Percentiles rank a stretch among this genome's conserved stretches.
Evolutionary conservation across 176 grass and related monocot species (phyloP).

Genomic region (Themeda triandra): DNA sequence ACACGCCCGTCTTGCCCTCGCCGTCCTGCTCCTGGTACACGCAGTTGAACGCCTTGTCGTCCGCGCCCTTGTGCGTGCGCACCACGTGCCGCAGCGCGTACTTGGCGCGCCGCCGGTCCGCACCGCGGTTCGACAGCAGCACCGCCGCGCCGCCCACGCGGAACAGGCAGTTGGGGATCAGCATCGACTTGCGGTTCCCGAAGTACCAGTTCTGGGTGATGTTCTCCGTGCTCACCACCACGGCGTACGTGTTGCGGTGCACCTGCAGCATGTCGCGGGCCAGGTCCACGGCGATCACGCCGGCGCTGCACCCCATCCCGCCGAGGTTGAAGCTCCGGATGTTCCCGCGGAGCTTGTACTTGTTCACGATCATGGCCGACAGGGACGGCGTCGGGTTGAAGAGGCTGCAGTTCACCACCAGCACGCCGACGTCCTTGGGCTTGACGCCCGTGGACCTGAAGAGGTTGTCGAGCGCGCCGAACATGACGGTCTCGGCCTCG

Average conservation of each 20-base stretch:
- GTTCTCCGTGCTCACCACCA: conserved; percentile 93
- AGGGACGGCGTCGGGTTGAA: conserved; percentile 90
- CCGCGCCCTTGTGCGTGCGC: conserved; percentile 76
- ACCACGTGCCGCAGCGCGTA: conserved; percentile 72
- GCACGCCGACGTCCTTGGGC: conserved; percentile 72
- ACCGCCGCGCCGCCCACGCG: conserved; percentile 72
- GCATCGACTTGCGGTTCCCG: conserved; percentile 86
- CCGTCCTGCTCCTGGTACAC: conserved; percentile 89
- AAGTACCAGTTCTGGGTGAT: conserved; percentile 97
- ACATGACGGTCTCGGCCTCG: conserved; percentile 84
- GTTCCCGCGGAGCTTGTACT: conserved; percentile 83
- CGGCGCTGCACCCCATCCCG: conserved; percentile 95
- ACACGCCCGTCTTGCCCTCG: conserved; percentile 69
- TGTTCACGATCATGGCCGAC: conserved; percentile 91
- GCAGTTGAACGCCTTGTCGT: conserved; percentile 79
- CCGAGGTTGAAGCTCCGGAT: conserved; percentile 77
- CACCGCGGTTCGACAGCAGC: conserved; percentile 67
- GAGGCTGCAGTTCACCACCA: conserved; percentile 91
- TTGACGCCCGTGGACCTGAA: conserved; percentile 65
- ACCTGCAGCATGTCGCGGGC: conserved; percentile 77
- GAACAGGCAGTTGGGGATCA: conserved; percentile 84
- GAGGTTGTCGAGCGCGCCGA: conserved; percentile 69
- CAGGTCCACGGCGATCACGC: conserved; percentile 78
- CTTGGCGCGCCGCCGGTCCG: conserved; percentile 62
- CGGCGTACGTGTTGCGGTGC: conserved; percentile 64